Percentiles rank a stretch among this genome's conserved stretches.
Evolutionary conservation across 768 basidiomycete genomes (phyloP).

Genomic region (Naganishia vaughanmartiniae): DNA sequence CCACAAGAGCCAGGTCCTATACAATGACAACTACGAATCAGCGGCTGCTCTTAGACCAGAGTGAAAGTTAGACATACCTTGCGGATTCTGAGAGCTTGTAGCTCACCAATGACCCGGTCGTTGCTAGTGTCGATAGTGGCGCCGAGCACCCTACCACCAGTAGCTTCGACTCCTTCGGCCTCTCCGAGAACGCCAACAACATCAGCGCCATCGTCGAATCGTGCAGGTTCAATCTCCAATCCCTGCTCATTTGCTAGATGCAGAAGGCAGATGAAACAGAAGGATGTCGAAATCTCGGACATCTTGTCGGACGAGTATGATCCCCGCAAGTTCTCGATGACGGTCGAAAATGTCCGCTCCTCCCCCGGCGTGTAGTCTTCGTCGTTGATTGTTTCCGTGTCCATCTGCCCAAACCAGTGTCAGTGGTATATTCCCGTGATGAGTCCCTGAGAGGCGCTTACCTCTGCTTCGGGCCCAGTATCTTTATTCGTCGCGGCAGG

Average conservation of each 20-base stretch:
- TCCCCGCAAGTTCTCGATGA: conserved; percentile 74
- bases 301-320: conserved; percentile 90
- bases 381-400: conserved; percentile 29
- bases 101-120: conserved; percentile 47
- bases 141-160: conserved; percentile 25
- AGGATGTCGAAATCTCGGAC: conserved; percentile 96
- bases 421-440: background rate
- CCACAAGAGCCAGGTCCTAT: conserved; percentile 6
- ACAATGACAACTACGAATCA: background rate
- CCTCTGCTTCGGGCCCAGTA: conserved; percentile 49
- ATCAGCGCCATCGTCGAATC: conserved; percentile 42
- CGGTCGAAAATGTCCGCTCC: conserved; percentile 55
- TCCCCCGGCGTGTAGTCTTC: conserved; percentile 27
- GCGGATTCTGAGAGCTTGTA: conserved; percentile 48
- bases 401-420: background rate
- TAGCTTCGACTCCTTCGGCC: conserved; percentile 33
- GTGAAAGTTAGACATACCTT: conserved; percentile 39
- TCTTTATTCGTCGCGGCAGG: conserved; percentile 48
- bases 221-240: conserved; percentile 64
- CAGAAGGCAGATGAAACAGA: conserved; percentile 96
- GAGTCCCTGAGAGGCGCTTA: conserved; percentile 36
- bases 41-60: background rate
- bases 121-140: conserved; percentile 35
- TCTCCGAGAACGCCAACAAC: conserved; percentile 38
- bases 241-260: conserved; percentile 97